phyloP scores from a whole-genome alignment of 1,284 basidiomycete species.

The Rhodotorula sp. region DNA sequence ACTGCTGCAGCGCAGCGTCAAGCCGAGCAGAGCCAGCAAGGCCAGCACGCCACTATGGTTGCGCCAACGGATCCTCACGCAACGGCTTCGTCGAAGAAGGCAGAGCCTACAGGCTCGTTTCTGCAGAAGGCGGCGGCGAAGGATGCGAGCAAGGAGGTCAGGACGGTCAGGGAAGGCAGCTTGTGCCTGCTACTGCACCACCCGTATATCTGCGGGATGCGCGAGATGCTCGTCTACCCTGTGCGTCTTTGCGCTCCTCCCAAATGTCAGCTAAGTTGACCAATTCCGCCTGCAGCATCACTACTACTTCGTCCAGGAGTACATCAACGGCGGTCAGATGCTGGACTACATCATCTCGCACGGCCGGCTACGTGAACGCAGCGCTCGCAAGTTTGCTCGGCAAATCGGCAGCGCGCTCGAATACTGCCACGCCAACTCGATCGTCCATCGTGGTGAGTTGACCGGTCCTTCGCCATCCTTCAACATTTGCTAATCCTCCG shows the following conservation, averaged over 20 bases:
- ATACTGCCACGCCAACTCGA: constrained; percentile 95
- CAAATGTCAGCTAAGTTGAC: background rate
- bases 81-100: constrained; percentile 33
- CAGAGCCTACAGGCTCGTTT: constrained; percentile 50
- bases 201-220: constrained; percentile 98
- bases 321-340: constrained; percentile 98
- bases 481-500: background rate
- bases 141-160: constrained; percentile 92
- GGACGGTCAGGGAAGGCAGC: constrained; percentile 91
- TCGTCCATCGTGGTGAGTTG: constrained; percentile 74
- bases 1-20: constrained; percentile 51
- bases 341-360: constrained; percentile 99
- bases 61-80: constrained; percentile 51
- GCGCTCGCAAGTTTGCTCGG: constrained; percentile 92
- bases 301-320: constrained; percentile 99
- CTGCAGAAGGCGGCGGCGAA: constrained; percentile 74
- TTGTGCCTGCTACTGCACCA: constrained; percentile 92
- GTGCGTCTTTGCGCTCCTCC: background rate
- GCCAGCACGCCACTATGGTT: constrained; percentile 34
- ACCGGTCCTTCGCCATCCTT: no score
- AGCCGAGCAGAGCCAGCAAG: background rate
- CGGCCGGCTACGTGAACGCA: constrained; percentile 89
- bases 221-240: constrained; percentile 77
- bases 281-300: constrained; percentile 59
- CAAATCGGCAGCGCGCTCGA: constrained; percentile 95